Base-by-base conservation (phyloP, 768 basidiomycete species). In the Amanita exitialis region DNA sequence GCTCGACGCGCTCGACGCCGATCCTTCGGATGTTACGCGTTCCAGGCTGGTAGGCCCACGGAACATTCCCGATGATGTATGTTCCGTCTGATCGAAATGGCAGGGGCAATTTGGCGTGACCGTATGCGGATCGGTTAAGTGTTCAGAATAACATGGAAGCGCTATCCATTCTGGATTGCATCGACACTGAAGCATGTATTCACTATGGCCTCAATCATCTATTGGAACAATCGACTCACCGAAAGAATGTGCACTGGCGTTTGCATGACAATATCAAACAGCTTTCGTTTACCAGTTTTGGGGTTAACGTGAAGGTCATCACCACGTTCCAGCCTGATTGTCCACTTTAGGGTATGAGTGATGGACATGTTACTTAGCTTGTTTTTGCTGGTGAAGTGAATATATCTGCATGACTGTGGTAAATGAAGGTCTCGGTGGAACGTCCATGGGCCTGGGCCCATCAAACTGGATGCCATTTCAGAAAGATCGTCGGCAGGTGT, bases 381-480 rank as follows among this genome's bases (percentile, higher is more conserved):
- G 63, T 90, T 90, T 62, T 78, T 83, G 61, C 87, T 93, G 8
- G 91, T 88, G 58, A 89, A 86, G 58, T 78, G 80, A 44, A 97
- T 66, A 45, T 67, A 62, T 18, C 62, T 62, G 58, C 84, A 88
- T 1, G 80, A 76, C 13, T 65, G 66, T 0, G 94, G 93, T 1
- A 97, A 71, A 39, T 74, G 73, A 39, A 97, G 61, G 27, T 78
- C 71, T 48, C 79, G 75, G 51, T 82, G 79, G 53, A 98, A 77
- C 7, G 75, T 73, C 94, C 94, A 98, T 10, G 95, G 94, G 0
- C 95, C 94, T 2, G 80, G 79, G 25, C 85, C 86, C 81, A 83
- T 83, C 54, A 78, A 66, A 39, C 61, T 71, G 18, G 83, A 79
- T 25, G 75, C 78, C 44, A 76, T 62, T 47, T 84, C 80, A 0